Percentiles rank a stretch among this genome's conserved stretches.
Conservation (phyloP, 306 rosid genomes). For the Aeschynomene evenia region DNA sequence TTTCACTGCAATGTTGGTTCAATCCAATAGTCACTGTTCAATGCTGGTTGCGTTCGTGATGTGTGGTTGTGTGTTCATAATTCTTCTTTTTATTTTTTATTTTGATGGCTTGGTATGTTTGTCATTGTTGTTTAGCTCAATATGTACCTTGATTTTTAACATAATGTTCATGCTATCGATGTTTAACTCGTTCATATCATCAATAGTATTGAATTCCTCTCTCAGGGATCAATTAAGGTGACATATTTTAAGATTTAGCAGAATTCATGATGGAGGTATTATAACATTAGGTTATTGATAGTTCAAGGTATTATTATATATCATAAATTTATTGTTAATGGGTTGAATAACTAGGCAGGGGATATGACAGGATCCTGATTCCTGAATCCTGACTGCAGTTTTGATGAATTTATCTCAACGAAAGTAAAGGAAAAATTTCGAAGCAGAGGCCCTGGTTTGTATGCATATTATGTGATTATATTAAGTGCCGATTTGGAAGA, state of each 20-base stretch:
- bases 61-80: too few species aligned
- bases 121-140: neutral
- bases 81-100: too few species aligned
- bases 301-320: neutral
- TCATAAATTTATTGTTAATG: constrained; percentile 5
- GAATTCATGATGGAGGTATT: neutral
- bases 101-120: too few species aligned
- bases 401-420: neutral
- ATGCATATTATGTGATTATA: constrained; percentile 13
- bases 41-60: neutral
- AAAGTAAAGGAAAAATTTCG: neutral
- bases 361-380: neutral
- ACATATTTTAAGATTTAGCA: neutral
- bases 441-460: neutral
- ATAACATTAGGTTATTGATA: constrained; percentile 9
- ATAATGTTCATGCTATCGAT: neutral
- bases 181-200: neutral
- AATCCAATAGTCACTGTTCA: neutral
- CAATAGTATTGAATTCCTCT: neutral
- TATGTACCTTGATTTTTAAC: neutral
- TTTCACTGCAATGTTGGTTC: neutral
- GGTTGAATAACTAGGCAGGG: neutral
- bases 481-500: constrained; percentile 17
- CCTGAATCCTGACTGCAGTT: neutral
- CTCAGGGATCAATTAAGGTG: neutral